phyloP scores from a whole-genome alignment of 1,139 yeast species.

The Debaryomyces udenii region DNA sequence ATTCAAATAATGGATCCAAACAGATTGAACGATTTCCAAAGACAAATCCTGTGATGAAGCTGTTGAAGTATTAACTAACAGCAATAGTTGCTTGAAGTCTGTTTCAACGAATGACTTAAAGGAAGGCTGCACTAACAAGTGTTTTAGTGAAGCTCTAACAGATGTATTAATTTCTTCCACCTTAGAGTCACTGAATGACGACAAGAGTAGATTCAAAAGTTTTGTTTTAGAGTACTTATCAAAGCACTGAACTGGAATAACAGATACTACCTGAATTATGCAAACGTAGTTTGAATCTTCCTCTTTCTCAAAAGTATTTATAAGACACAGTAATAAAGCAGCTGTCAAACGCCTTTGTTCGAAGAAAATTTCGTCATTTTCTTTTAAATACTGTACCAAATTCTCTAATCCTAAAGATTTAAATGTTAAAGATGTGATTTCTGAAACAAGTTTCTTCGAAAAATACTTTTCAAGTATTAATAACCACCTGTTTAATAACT shows the following conservation, averaged over 20 bases:
- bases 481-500: constrained; percentile 57
- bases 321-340: constrained; percentile 27
- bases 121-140: constrained; percentile 51
- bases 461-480: constrained; percentile 47
- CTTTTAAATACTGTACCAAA: constrained; percentile 23
- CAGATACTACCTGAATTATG: constrained; percentile 17
- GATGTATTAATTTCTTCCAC: constrained; percentile 12
- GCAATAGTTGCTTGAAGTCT: constrained; percentile 29
- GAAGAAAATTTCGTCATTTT: constrained; percentile 30
- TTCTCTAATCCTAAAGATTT: constrained; percentile 12
- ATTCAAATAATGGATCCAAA: constrained; percentile 35
- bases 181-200: constrained; percentile 8
- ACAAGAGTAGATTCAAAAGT: constrained; percentile 37
- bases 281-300: constrained; percentile 6
- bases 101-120: constrained; percentile 54
- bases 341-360: constrained; percentile 45
- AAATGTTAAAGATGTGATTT: constrained; percentile 18
- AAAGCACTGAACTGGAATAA: constrained; percentile 55
- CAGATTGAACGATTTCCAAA: constrained; percentile 22
- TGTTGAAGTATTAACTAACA: constrained; percentile 22
- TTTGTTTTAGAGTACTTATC: constrained; percentile 43
- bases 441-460: constrained; percentile 19
- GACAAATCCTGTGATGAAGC: constrained; percentile 19
- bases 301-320: constrained; percentile 5
- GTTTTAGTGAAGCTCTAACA: constrained; percentile 26